Evolutionary conservation across 2,329 filamentous ascomycete genomes (phyloP), one percentile per base, ranked within the genome.

Genomic region (Penicillium hesseltinei): DNA sequence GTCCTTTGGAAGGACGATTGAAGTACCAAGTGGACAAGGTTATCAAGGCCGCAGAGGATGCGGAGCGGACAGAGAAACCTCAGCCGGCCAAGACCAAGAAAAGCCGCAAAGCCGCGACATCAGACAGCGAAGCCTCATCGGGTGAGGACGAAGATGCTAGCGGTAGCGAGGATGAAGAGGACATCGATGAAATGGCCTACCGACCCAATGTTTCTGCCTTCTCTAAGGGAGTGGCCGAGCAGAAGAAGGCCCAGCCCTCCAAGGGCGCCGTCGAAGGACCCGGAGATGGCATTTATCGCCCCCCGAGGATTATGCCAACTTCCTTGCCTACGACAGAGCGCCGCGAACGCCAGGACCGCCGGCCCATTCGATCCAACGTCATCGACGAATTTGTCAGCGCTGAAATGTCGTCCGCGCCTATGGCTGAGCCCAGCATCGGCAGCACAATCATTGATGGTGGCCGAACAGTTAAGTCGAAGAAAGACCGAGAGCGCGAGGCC

Each of bases 11-110:
- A 76, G 88, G 89, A 64, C 90, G 92, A 67, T 78, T 99, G 60
- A 93, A 92, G 64, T 99, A 97, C 76, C 92, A 97, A 72, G 91
- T 99, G 68, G 93, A 97, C 75, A 94, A 96, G 71, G 92, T 97
- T 27, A 81, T 99, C 21, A 89, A 91, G 62, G 90, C 91, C 0
- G 92, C 92, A 36, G 90, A 96, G 60, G 70, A 77, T 59, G 66
- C 69, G 4, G 70, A 76, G 48, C 63, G 72, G 31, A 61, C 63
- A 11, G 68, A 73, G 56, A 62, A 69, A 35, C n/a, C 63, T 4
- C 57, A 67, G 17, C 59, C 66, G 13, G 61, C 66, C 27, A 64
- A 67, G 60, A 69, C 60, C 51, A 69, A 58, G 40, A 75, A 75
- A 63, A 56, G 51, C 59, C 68, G 51, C 66, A 46, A 72, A 64